Evolutionary conservation across 495 filamentous ascomycete genomes (phyloP).

Genomic region (Immersiella caudata): DNA sequence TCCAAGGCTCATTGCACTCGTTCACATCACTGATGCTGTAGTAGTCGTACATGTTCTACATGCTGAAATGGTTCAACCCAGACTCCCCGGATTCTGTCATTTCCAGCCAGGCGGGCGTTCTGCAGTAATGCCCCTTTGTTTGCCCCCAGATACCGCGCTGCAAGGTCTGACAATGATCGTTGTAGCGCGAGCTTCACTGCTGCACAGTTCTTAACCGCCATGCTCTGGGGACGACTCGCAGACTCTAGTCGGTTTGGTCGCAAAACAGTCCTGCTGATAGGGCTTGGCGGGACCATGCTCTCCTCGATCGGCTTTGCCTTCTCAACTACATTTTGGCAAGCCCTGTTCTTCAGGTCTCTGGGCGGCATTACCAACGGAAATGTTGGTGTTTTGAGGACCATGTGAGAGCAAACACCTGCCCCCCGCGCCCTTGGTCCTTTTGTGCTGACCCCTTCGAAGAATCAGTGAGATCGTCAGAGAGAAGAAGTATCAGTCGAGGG

Average conservation of each 20-base stretch:
- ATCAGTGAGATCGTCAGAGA: conserved; percentile 78
- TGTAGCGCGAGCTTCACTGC: conserved; percentile 70
- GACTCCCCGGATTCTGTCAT: conserved; percentile 68
- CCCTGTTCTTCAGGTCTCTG: conserved; percentile 70
- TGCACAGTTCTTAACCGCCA: conserved; percentile 83
- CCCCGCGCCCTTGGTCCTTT: background rate
- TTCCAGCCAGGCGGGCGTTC: conserved; percentile 74
- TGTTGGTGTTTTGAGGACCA: conserved; percentile 78
- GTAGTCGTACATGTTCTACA: conserved; percentile 75
- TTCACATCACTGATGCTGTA: background rate
- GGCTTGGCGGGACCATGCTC: conserved; percentile 67
- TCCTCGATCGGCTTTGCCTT: conserved; percentile 83
- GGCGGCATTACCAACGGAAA: conserved; percentile 83
- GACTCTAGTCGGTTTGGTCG: conserved; percentile 72
- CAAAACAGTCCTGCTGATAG: conserved; percentile 77
- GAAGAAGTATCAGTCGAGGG: conserved; percentile 60
- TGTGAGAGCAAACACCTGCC: conserved; percentile 43
- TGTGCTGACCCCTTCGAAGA: conserved; percentile 33
- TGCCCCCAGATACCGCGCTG: background rate
- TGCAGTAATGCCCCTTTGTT: conserved; percentile 49
- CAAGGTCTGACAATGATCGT: background rate
- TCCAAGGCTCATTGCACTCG: background rate
- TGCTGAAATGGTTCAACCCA: conserved; percentile 70
- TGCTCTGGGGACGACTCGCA: conserved; percentile 77
- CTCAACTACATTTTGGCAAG: conserved; percentile 68